Evolutionary conservation across 2,329 filamentous ascomycete genomes (phyloP).

Genomic region (Aspergillus flavus): DNA sequence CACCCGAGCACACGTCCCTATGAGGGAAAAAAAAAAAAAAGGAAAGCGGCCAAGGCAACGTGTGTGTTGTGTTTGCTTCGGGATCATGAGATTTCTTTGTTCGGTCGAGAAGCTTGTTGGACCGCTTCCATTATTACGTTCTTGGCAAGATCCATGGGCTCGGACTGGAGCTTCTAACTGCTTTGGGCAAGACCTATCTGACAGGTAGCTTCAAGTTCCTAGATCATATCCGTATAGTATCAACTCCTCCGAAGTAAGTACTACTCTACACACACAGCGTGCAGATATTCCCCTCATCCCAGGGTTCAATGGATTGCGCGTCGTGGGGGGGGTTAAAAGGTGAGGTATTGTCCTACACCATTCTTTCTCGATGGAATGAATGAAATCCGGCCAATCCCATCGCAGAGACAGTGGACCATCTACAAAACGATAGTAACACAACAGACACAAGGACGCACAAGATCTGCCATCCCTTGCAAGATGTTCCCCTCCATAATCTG

Average conservation of each 20-base stretch:
- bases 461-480: neutral
- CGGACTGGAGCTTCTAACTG: neutral
- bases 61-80: conserved; percentile 3
- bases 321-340: neutral
- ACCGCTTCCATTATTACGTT: neutral
- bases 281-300: neutral
- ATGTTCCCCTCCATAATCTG: neutral
- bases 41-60: neutral
- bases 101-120: conserved; percentile 2
- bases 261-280: too few species aligned
- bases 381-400: neutral
- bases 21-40: neutral
- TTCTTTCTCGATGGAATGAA: conserved; percentile 1
- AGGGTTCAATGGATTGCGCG: neutral
- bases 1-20: neutral
- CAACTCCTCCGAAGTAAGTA: neutral
- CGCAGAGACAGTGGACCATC: neutral
- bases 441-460: neutral
- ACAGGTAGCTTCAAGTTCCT: neutral
- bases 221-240: neutral
- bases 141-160: neutral
- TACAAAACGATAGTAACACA: neutral
- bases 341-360: neutral
- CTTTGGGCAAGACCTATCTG: neutral
- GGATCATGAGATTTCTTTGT: neutral